Conservation (phyloP, 768 basidiomycete species). For the Gloeophyllum trabeum region DNA sequence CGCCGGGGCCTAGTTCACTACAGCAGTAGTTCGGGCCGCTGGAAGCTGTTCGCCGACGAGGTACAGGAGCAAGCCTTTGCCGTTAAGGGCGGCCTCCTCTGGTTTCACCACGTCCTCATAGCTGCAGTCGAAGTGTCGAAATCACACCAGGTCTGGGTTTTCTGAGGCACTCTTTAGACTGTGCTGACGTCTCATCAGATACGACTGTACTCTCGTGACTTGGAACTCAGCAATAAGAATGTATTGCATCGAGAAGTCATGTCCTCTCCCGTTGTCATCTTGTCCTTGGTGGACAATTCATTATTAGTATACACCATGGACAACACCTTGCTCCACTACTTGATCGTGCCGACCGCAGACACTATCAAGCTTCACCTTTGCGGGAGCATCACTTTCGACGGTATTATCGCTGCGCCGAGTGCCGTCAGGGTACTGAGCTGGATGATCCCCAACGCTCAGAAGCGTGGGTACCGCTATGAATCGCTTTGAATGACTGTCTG, state of each 20-base stretch:
- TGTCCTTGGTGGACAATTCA: conserved; percentile 92
- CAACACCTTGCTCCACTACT: conserved; percentile 86
- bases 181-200: conserved; percentile 40
- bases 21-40: conserved; percentile 86
- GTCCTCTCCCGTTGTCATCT: conserved; percentile 66
- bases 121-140: conserved; percentile 79
- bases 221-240: conserved; percentile 74
- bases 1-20: conserved; percentile 87
- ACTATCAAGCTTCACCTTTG: conserved; percentile 82
- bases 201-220: conserved; percentile 87
- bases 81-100: conserved; percentile 85
- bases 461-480: conserved; percentile 44
- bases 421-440: conserved; percentile 89
- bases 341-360: conserved; percentile 77
- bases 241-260: conserved; percentile 75
- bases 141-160: conserved; percentile 56
- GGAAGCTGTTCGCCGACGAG: conserved; percentile 81
- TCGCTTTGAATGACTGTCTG: neutral
- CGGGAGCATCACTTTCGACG: conserved; percentile 90
- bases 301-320: conserved; percentile 90
- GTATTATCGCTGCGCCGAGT: conserved; percentile 75
- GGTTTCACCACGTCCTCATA: conserved; percentile 95
- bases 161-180: no score
- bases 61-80: conserved; percentile 79
- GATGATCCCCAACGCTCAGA: conserved; percentile 92